Evolutionary conservation across 2,329 filamentous ascomycete species (phyloP).

Genomic region (Fusarium nanum): DNA sequence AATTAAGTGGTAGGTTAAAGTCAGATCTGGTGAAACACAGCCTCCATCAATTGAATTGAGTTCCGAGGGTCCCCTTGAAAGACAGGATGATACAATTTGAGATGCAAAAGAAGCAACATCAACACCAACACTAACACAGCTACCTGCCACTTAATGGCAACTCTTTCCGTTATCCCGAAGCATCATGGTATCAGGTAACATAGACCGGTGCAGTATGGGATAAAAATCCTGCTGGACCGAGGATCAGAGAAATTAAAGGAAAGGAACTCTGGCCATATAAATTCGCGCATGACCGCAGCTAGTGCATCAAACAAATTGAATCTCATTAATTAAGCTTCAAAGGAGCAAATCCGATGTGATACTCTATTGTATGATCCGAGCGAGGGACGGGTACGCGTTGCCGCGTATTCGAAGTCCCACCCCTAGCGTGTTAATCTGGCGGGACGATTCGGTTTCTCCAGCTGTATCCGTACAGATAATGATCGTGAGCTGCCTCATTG

Average conservation of each 20-base stretch:
- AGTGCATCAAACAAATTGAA: slow-evolving; percentile 40
- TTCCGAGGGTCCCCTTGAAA: slow-evolving; percentile 6
- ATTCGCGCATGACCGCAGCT: slow-evolving; percentile 31
- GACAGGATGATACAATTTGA: slow-evolving; percentile 13
- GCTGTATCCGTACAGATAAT: neutral
- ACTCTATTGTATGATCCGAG: slow-evolving; percentile 21
- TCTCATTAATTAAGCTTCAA: slow-evolving; percentile 22
- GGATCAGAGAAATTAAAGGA: slow-evolving; percentile 34
- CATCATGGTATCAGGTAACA: neutral
- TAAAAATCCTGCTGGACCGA: neutral
- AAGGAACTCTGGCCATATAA: slow-evolving; percentile 4
- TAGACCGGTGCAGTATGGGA: neutral
- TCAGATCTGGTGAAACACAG: slow-evolving; percentile 41
- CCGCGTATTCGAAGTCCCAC: slow-evolving; percentile 3
- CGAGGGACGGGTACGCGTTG: slow-evolving; percentile 9
- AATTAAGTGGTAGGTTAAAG: slow-evolving; percentile 15
- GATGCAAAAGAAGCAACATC: neutral
- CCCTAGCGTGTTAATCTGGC: neutral
- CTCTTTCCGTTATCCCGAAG: slow-evolving; percentile 8
- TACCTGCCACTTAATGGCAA: neutral
- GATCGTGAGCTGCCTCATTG: neutral
- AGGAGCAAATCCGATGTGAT: slow-evolving; percentile 15
- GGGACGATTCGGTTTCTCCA: slow-evolving; percentile 1
- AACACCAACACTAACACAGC: neutral
- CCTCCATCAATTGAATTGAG: neutral